Percentiles rank a stretch among this genome's conserved stretches.
phyloP scores from a whole-genome alignment of 2,329 filamentous ascomycete species.

The Sporothrix euskadiensis region DNA sequence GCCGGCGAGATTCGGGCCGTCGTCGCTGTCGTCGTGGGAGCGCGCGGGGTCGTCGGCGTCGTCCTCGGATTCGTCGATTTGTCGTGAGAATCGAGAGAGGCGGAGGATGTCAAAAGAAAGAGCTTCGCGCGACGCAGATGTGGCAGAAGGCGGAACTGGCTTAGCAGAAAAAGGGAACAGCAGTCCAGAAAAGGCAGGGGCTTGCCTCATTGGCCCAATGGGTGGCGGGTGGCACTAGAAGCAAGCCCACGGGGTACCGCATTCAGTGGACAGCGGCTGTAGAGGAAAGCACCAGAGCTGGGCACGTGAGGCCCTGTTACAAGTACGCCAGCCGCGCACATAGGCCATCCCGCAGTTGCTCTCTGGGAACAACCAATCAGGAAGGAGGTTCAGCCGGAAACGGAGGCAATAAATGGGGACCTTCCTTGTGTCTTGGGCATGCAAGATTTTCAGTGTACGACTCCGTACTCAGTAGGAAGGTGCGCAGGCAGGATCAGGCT shows the following conservation, averaged over 20 bases:
- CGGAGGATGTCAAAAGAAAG: not conserved
- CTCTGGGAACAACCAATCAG: not conserved
- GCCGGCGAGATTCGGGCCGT: not conserved
- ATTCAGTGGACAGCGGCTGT: not conserved
- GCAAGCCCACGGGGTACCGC: not conserved
- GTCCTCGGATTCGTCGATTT: not conserved
- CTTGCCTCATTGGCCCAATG: not conserved
- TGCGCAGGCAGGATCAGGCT: not conserved
- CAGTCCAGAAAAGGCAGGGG: not conserved
- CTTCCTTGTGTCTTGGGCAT: not conserved
- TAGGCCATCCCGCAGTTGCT: not conserved
- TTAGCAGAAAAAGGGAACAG: not conserved
- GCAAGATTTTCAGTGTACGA: slow-evolving; percentile 14
- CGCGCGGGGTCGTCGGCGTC: not conserved
- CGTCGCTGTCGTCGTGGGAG: not conserved
- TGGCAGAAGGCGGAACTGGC: not conserved
- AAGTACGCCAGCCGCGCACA: not conserved
- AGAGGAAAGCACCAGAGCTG: not conserved
- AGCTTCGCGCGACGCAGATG: slow-evolving; percentile 14
- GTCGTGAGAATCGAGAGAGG: not conserved
- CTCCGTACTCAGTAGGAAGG: not conserved
- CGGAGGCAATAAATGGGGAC: not conserved
- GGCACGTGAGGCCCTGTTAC: slow-evolving; percentile 12
- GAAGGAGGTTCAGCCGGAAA: not conserved
- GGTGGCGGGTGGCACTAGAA: slow-evolving; percentile 18